Conservation (phyloP, 192 early-diverging fungal species). For the Pecoramyces ruminantium region DNA sequence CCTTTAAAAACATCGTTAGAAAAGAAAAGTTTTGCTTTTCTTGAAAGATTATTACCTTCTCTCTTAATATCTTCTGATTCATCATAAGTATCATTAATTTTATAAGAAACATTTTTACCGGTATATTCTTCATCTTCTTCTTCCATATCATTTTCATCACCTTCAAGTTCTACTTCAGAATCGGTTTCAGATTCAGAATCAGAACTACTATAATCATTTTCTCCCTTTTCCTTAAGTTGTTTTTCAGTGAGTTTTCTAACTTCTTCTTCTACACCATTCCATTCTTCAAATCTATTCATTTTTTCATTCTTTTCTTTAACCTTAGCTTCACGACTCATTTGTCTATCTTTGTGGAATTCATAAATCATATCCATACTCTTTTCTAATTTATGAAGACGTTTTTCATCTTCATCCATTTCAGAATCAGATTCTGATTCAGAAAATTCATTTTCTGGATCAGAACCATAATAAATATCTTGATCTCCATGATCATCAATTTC, state of each 20-base stretch:
- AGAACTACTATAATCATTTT: constrained; percentile 6
- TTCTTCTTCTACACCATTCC: constrained; percentile 17
- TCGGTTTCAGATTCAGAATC: constrained; percentile 21
- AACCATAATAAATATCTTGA: not conserved
- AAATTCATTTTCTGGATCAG: not conserved
- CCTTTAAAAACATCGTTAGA: constrained; percentile 83
- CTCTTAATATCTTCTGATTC: constrained; percentile 16
- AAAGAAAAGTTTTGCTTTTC: constrained; percentile 83
- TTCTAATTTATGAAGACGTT: not conserved
- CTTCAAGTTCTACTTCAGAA: constrained; percentile 19
- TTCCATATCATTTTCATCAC: constrained; percentile 11
- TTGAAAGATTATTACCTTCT: constrained; percentile 31
- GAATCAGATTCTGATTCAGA: not conserved
- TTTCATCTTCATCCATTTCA: not conserved
- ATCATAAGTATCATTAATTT: constrained; percentile 1
- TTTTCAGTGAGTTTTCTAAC: constrained; percentile 5
- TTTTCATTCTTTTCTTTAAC: constrained; percentile 43
- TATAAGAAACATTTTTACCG: not conserved
- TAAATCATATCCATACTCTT: constrained; percentile 20
- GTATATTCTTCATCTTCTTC: too few relatives aligned
- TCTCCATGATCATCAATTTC: not conserved
- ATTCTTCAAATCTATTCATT: constrained; percentile 32
- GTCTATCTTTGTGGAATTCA: constrained; percentile 50
- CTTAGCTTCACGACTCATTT: constrained; percentile 58
- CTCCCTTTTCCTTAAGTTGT: constrained; percentile 7